These are phyloP conservation scores for Bolboschoenus planiculmis DNA, from an alignment of 176 grass and related monocot genomes.

Conservation along the genomic window DNA sequence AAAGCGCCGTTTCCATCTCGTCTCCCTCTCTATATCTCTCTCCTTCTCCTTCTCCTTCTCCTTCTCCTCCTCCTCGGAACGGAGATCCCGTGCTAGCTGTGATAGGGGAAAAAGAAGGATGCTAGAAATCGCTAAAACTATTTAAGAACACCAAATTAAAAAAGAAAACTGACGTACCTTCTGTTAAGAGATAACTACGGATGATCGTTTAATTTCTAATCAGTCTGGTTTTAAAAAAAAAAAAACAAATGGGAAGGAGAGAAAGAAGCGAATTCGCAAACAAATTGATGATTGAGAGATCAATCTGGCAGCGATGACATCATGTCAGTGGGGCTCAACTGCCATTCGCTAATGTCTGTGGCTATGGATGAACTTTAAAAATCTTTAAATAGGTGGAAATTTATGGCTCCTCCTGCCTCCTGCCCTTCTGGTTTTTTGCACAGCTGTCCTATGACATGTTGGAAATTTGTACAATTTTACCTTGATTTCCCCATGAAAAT, in stretches of 20 bases:
- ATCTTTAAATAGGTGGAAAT: conserved; percentile 15
- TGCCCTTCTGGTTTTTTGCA: background rate
- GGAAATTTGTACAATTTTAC: background rate
- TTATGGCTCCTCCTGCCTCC: background rate
- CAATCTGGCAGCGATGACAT: background rate
- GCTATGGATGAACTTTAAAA: background rate
- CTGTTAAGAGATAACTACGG: background rate
- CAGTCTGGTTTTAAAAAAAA: background rate
- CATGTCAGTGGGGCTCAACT: conserved; percentile 6
- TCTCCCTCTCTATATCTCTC: background rate
- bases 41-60: background rate
- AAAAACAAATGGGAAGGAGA: background rate
- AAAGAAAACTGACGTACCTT: background rate
- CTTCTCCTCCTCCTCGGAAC: background rate
- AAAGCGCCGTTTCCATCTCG: conserved; percentile 9
- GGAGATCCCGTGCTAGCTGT: background rate
- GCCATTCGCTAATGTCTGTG: background rate
- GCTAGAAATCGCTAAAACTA: background rate
- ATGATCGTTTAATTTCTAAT: background rate
- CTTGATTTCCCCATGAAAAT: background rate
- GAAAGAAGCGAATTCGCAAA: background rate
- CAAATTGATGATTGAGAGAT: background rate
- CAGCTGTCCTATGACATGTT: background rate
- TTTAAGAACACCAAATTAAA: background rate
- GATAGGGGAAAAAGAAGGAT: background rate